Evolutionary conservation across 331 rosid species (phyloP).

Genomic region (Erythrophleum ivorense): DNA sequence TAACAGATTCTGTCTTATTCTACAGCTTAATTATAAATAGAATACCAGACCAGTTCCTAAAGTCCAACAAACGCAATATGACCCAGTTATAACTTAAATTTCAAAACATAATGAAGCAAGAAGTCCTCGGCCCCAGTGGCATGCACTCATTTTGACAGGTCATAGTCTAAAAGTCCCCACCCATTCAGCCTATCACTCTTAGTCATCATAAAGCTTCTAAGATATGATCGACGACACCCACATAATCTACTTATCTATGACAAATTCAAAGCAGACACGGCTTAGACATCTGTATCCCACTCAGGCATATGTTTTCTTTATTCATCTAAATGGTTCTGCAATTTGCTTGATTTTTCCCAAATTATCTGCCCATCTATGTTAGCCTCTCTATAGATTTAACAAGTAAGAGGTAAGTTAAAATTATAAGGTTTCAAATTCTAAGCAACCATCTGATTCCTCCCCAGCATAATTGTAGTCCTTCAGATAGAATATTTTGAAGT

Average conservation of each 20-base stretch:
- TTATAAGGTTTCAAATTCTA: neutral
- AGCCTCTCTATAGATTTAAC: conserved; percentile 22
- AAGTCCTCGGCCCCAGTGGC: conserved; percentile 8
- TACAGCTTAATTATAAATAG: neutral
- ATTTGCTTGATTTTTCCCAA: conserved; percentile 6
- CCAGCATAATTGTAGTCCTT: conserved; percentile 16
- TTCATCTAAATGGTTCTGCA: conserved; percentile 30
- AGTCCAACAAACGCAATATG: neutral
- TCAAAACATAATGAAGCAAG: conserved; percentile 20
- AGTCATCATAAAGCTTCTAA: conserved; percentile 1
- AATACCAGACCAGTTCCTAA: conserved; percentile 5
- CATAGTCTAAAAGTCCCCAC: conserved; percentile 5
- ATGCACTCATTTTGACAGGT: conserved; percentile 23
- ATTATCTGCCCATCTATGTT: conserved; percentile 11
- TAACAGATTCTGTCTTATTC: neutral
- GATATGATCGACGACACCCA: conserved; percentile 24
- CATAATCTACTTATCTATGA: neutral
- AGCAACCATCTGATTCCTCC: conserved; percentile 21
- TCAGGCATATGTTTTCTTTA: conserved; percentile 24
- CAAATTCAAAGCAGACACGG: conserved; percentile 30
- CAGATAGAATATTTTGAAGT: conserved; percentile 12
- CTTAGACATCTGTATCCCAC: conserved; percentile 5
- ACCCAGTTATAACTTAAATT: neutral
- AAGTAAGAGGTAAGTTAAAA: conserved; percentile 5
- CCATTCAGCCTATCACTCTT: conserved; percentile 5